A percentile compares a stretch with the other conserved stretches of the same genome.
These are phyloP conservation scores for Penicillium digitatum DNA, from an alignment of 2,329 filamentous ascomycete genomes.

Conservation along the genomic window DNA sequence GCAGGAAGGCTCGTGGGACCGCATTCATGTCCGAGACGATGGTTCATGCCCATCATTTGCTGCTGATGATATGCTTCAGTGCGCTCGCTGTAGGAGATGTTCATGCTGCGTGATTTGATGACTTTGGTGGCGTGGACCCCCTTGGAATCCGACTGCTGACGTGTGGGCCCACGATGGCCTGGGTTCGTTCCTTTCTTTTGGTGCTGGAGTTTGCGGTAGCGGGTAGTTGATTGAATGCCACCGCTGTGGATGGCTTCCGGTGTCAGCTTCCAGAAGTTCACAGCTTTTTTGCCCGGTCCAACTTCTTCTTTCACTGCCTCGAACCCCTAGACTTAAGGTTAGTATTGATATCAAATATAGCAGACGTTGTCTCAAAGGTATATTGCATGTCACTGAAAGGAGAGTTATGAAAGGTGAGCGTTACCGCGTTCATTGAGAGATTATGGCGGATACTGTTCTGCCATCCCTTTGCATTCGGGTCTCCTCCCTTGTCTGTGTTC, in stretches of 20 bases:
- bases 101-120: slow-evolving; percentile 29
- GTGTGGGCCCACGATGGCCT: slow-evolving; percentile 38
- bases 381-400: slow-evolving; percentile 4
- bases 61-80: slow-evolving; percentile 19
- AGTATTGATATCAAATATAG: neutral
- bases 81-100: slow-evolving; percentile 24
- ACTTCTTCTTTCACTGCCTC: slow-evolving; percentile 55
- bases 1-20: neutral
- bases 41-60: neutral
- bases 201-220: slow-evolving; percentile 57
- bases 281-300: slow-evolving; percentile 48
- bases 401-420: neutral
- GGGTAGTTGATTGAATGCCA: slow-evolving; percentile 75
- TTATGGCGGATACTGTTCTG: slow-evolving; percentile 96
- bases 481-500: slow-evolving; percentile 71
- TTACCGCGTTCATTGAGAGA: slow-evolving; percentile 88
- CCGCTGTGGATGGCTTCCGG: slow-evolving; percentile 64
- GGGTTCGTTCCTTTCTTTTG: slow-evolving; percentile 39
- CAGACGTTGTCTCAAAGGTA: slow-evolving; percentile 2
- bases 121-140: slow-evolving; percentile 40
- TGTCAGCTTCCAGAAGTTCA: slow-evolving; percentile 76
- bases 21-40: neutral
- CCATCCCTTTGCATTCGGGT: slow-evolving; percentile 67
- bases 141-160: slow-evolving; percentile 42
- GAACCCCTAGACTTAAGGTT: slow-evolving; percentile 31